A percentile compares a stretch with the other conserved stretches of the same genome.
phyloP scores from a whole-genome alignment of 129 eudicot genomes.

The Pittosporum tobira region DNA sequence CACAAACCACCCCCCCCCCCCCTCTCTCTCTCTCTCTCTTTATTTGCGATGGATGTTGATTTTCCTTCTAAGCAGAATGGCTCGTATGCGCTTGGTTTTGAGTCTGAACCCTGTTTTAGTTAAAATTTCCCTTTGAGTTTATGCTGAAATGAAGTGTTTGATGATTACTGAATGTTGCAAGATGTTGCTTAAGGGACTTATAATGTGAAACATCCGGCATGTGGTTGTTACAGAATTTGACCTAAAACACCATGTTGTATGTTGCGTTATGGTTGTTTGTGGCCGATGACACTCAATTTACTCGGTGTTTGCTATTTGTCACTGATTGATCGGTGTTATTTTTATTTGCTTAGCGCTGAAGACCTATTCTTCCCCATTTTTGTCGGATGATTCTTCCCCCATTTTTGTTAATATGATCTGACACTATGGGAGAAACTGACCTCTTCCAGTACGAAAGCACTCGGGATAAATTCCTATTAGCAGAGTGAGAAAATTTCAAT shows the following conservation, averaged over 20 bases:
- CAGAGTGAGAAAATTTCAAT: not conserved
- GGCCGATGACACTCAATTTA: not conserved
- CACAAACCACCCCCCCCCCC: too few relatives aligned
- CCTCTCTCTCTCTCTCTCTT: not conserved
- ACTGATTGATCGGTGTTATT: not conserved
- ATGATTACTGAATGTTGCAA: not conserved
- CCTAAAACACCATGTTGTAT: conserved; percentile 3
- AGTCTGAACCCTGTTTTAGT: not conserved
- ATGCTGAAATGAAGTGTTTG: not conserved
- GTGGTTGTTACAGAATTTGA: not conserved
- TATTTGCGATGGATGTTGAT: not conserved
- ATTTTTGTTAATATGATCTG: not conserved
- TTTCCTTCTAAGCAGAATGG: not conserved
- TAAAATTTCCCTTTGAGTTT: not conserved
- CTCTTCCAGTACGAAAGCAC: not conserved
- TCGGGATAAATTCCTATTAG: not conserved
- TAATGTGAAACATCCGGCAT: not conserved
- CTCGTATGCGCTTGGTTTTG: not conserved
- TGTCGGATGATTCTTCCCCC: not conserved
- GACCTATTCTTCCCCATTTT: too few relatives aligned
- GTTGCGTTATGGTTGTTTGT: not conserved
- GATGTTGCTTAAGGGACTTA: not conserved
- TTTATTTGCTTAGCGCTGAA: not conserved
- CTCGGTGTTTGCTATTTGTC: not conserved
- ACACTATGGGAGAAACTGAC: not conserved